These are phyloP conservation scores for Cladophialophora carrionii DNA, from an alignment of 2,329 filamentous ascomycete species.

Conservation along the genomic window DNA sequence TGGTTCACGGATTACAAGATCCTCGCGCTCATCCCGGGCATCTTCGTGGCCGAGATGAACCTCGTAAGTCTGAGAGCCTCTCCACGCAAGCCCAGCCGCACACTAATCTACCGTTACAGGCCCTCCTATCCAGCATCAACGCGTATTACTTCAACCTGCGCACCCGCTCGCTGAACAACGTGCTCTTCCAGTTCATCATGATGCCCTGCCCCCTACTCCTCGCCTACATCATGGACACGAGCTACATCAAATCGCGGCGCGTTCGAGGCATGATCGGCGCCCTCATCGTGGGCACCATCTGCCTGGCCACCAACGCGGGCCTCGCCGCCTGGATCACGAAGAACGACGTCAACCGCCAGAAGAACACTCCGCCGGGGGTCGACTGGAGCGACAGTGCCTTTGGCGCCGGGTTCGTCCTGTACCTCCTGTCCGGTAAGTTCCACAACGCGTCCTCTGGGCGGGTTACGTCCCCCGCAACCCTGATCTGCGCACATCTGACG, in stretches of 20 bases:
- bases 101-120: background rate
- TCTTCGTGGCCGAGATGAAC: constrained; percentile 34
- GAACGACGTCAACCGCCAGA: constrained; percentile 26
- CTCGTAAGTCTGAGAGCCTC: constrained; percentile 21
- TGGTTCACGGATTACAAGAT: constrained; percentile 27
- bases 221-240: constrained; percentile 41
- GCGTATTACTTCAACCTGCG: constrained; percentile 36
- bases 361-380: constrained; percentile 11
- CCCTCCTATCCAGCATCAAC: constrained; percentile 25
- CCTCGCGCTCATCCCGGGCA: constrained; percentile 27
- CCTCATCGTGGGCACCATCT: constrained; percentile 25
- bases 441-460: too few species aligned
- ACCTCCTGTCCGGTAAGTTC: constrained; percentile 26
- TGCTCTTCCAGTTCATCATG: constrained; percentile 35
- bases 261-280: constrained; percentile 29
- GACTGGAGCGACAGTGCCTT: constrained; percentile 33
- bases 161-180: constrained; percentile 35
- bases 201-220: constrained; percentile 26
- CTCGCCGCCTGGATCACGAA: constrained; percentile 27
- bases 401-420: constrained; percentile 29
- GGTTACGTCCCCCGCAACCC: background rate
- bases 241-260: constrained; percentile 33
- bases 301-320: constrained; percentile 27
- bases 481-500: background rate
- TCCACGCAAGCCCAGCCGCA: background rate